phyloP scores from a whole-genome alignment of 2,329 filamentous ascomycete genomes.

The Cordyceps fumosorosea region DNA sequence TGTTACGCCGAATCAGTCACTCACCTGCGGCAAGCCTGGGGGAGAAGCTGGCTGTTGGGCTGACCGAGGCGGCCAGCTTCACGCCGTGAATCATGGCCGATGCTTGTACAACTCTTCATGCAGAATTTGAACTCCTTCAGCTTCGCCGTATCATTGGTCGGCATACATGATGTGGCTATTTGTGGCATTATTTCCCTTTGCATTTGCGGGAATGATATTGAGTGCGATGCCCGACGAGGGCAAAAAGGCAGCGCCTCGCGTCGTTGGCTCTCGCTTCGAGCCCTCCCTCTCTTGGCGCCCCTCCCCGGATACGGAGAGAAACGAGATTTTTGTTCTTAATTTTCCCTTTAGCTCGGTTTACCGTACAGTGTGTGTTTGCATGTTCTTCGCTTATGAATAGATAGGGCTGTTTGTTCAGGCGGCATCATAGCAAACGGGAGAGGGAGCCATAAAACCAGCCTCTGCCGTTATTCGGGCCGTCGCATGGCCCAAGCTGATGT shows the following conservation, averaged over 20 bases:
- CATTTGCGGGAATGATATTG: too few relatives aligned
- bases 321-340: not conserved
- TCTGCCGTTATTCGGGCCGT: not conserved
- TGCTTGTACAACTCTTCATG: not conserved
- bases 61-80: not conserved
- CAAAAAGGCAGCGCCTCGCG: not conserved
- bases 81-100: not conserved
- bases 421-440: not conserved
- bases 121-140: not conserved
- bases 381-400: not conserved
- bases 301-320: not conserved
- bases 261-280: not conserved
- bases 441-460: not conserved
- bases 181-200: not conserved
- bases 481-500: not conserved
- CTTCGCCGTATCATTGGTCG: not conserved
- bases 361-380: not conserved
- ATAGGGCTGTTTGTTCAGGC: not conserved
- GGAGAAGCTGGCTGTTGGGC: not conserved
- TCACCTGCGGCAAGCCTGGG: not conserved
- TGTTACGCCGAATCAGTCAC: constrained; percentile 6
- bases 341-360: not conserved
- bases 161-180: not conserved
- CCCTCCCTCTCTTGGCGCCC: not conserved
- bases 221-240: not conserved